These are phyloP conservation scores for Tuctoria greenei DNA, from an alignment of 176 grass and related monocot genomes.

Conservation along the genomic window DNA sequence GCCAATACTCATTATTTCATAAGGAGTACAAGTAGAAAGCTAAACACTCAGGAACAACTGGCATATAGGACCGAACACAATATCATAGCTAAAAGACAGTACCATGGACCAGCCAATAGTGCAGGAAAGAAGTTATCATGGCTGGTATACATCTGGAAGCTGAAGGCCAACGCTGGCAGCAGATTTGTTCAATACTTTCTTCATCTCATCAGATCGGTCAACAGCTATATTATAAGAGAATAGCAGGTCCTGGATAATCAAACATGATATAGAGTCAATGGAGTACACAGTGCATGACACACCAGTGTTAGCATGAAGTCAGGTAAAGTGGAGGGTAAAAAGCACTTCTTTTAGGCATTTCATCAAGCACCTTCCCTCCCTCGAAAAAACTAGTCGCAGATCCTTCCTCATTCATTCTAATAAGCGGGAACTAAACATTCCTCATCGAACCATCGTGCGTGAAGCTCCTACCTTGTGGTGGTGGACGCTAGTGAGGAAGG, in stretches of 20 bases:
- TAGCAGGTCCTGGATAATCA: constrained; percentile 58
- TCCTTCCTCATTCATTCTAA: no score
- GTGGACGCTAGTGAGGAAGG: constrained; percentile 60
- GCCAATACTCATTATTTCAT: not conserved
- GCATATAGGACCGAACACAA: not conserved
- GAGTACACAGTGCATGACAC: not conserved
- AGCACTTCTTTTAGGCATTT: not conserved
- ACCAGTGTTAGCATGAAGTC: not conserved
- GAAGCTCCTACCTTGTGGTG: constrained; percentile 53
- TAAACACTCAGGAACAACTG: constrained; percentile 12
- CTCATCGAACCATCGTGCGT: not conserved
- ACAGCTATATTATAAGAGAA: no score
- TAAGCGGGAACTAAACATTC: not conserved
- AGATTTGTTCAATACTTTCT: no score
- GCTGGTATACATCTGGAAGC: constrained; percentile 80
- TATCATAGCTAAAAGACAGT: constrained; percentile 1
- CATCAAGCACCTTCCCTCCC: constrained; percentile 13
- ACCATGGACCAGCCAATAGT: not conserved
- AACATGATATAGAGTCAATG: constrained; percentile 15
- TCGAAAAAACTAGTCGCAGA: not conserved
- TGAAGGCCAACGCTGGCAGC: no score
- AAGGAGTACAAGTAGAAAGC: not conserved
- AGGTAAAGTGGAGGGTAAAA: no score
- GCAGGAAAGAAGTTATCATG: constrained; percentile 35
- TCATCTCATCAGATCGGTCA: no score